These are phyloP conservation scores for Musa itinerans DNA, from an alignment of 176 grass and related monocot genomes.

Conservation along the genomic window DNA sequence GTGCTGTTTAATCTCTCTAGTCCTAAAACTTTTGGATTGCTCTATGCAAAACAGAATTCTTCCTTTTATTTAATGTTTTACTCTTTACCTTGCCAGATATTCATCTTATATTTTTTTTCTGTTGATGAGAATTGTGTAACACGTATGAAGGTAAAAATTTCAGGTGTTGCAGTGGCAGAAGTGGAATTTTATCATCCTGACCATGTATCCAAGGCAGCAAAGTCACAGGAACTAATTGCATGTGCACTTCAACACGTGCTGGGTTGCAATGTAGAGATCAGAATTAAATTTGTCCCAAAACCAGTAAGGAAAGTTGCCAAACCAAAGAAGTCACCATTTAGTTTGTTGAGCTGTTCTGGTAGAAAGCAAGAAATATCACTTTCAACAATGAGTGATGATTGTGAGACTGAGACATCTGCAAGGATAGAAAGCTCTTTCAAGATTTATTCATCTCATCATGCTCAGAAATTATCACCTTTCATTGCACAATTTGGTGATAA, in stretches of 20 bases:
- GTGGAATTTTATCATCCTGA: constrained; percentile 78
- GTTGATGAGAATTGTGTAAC: constrained; percentile 14
- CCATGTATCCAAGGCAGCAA: constrained; percentile 76
- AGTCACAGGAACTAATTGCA: constrained; percentile 64
- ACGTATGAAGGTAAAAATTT: constrained; percentile 17
- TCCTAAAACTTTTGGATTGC: no score
- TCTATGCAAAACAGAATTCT: no score
- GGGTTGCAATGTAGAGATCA: constrained; percentile 76
- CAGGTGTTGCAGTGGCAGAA: constrained; percentile 86
- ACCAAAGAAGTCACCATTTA: constrained; percentile 72
- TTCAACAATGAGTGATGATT: constrained; percentile 50
- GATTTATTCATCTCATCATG: constrained; percentile 49
- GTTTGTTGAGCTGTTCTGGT: constrained; percentile 82
- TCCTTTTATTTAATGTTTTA: not conserved
- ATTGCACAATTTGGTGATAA: constrained; percentile 14
- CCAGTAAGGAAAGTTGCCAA: constrained; percentile 42
- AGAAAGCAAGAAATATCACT: constrained; percentile 77
- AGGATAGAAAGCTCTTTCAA: constrained; percentile 47
- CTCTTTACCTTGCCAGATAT: no score
- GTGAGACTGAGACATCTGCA: constrained; percentile 34
- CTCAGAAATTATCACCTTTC: constrained; percentile 40
- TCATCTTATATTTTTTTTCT: no score
- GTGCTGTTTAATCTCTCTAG: no score
- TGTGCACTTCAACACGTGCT: constrained; percentile 63
- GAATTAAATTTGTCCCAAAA: constrained; percentile 54